Evolutionary conservation across 2,329 filamentous ascomycete genomes (phyloP), one percentile per base, ranked within the genome.

Genomic region (Botrytis cinerea): DNA sequence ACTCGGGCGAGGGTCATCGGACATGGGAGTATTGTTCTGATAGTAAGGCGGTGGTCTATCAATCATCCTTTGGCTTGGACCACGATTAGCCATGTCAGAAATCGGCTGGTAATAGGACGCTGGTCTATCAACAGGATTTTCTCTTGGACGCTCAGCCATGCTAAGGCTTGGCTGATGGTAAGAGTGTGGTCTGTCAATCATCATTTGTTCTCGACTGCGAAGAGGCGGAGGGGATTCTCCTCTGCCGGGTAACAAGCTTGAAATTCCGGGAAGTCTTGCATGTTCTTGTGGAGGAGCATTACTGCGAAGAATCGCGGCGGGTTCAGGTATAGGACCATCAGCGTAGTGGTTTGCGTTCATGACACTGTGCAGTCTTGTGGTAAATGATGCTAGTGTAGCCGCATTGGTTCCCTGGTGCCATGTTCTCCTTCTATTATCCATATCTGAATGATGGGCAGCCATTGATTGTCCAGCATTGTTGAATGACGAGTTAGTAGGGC

Each of bases 341-440:
- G 83, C 88, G 83, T 84, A 87, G 76, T 85, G 89, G 80, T 82
- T 89, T 79, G 92, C 90, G 8, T 90, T 93, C 75, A 93, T 89
- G 57, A 93, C 92, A 76, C 93, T 92, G 78, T 89, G 93, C 71
- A 97, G 82, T 25, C 92, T 89, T 82, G 93, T 95, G 22, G 91
- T 86, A 75, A 89, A 90, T 16, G 51, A 62, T n/a, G 60, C 60
- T 40, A 62, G 60, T n/a, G 60, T 62, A 75, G 87, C 87, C 25
- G 88, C 87, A 74, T 86, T 85, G 18, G 90, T 92, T 75, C 94
- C 93, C 0, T 94, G 93, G 82, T 98, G 95, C 95, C 95, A 98
- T 4, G 95, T 98, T 71, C 94, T 89, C 75, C 95, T 87, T 76
- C 94, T 90, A 88, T 91, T 93, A 72, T 93, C 92, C 60, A 94